Evolutionary conservation across 148 eudicot species (phyloP).

Genomic region (Rhododendron mucronatum): DNA sequence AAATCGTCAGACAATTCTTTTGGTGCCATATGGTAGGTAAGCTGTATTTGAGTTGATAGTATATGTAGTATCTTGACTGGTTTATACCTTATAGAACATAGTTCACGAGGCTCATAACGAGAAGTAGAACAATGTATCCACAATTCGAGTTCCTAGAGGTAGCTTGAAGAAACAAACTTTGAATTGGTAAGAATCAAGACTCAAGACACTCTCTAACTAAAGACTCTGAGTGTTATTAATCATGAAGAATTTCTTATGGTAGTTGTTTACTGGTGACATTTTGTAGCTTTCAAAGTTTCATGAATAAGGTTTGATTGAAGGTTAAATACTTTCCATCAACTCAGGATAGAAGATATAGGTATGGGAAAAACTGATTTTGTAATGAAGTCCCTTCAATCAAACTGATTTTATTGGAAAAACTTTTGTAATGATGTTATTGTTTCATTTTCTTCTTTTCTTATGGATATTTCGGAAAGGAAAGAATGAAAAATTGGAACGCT

Average conservation of each 20-base stretch:
- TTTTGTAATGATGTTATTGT: too few species aligned
- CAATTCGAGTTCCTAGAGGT: background rate
- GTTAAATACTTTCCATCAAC: background rate
- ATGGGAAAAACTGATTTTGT: background rate
- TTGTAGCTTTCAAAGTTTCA: background rate
- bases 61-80: background rate
- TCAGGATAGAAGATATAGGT: background rate
- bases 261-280: background rate
- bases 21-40: constrained; percentile 97
- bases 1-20: constrained; percentile 85
- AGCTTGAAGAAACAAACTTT: background rate
- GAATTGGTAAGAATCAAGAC: background rate
- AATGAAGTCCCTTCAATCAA: background rate
- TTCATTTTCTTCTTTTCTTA: too few species aligned
- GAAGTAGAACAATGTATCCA: background rate
- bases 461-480: too few species aligned
- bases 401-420: too few species aligned
- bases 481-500: too few species aligned
- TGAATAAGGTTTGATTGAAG: background rate
- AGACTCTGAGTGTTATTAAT: too few species aligned
- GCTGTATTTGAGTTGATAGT: constrained; percentile 26
- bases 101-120: background rate
- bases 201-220: background rate
- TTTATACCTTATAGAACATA: too few species aligned
- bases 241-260: background rate